Base-by-base conservation (phyloP, 306 rosid genomes). In the Quercus parvula region DNA sequence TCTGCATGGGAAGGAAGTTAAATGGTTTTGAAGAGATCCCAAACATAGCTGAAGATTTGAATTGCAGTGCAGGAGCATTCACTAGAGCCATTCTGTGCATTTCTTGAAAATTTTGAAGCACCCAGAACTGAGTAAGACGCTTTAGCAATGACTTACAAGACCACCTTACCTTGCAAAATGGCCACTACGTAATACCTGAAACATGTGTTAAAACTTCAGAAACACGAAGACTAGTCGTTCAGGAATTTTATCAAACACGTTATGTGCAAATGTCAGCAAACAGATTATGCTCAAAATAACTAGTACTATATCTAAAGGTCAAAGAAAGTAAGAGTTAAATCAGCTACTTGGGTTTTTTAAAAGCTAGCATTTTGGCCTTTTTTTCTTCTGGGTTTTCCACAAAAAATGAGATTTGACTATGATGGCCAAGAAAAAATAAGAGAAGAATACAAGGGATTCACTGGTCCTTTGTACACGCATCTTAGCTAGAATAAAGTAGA, bases 221-320 rank as follows among this genome's bases (percentile, higher is more conserved):
- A 31, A 20, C 56, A 73, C 6, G 28, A 62, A 41, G 31, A 9
- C 13, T 4, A 3, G 17, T 54, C 75, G 35, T 15, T 71, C 46
- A 78, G 85, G 86, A 84, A 78, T 87, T 82, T 84, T 66, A 71
- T 64, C 96, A 41, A 88, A 81, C 90, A 87, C 41, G 11, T 89
- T 20, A 56, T 41, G 82, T 57, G 88, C 88, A 66, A 22, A 33
- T 52, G 4, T 38, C 49, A 1, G 41, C 8, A 0, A 38, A 57
- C 15, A 59, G 31, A 24, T 5, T 6, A 24, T 1, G 0, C 54
- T 49, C 12, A 8, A 41, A 41, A 41, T 8, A 7, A 41, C 12
- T 8, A 0, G 46, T 2, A 41, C 11, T 8, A 41, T 41, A 41
- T 7, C 46, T 38, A 38, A 49, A 49, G 5, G 54, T 49, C 15